Percentiles rank a stretch among this genome's conserved stretches.
Evolutionary conservation across 148 eudicot genomes (phyloP).

Genomic region (Agrostemma githago): DNA sequence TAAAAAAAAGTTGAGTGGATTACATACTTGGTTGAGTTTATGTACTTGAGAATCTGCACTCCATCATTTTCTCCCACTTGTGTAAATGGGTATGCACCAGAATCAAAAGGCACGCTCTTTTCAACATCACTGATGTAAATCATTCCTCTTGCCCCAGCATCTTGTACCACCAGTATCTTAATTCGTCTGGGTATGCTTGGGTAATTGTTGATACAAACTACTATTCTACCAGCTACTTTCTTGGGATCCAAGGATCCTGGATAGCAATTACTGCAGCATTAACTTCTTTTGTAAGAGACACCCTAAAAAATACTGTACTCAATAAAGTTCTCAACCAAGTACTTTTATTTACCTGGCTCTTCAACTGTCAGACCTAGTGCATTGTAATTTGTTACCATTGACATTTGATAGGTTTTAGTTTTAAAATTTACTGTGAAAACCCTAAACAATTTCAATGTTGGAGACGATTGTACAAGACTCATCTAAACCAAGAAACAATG

Average conservation of each 20-base stretch:
- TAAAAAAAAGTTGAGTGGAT: background rate
- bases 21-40: constrained; percentile 54
- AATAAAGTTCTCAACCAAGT: background rate
- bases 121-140: constrained; percentile 37
- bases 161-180: constrained; percentile 58
- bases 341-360: no score
- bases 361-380: no score
- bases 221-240: constrained; percentile 52
- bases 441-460: background rate
- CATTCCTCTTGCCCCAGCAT: constrained; percentile 55
- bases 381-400: background rate
- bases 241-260: constrained; percentile 53
- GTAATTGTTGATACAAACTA: constrained; percentile 43
- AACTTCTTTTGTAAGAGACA: background rate
- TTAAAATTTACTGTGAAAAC: background rate
- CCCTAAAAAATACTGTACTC: background rate
- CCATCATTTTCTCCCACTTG: constrained; percentile 44
- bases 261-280: constrained; percentile 46
- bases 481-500: no score
- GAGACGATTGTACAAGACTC: background rate
- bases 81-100: constrained; percentile 50
- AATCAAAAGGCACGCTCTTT: constrained; percentile 45
- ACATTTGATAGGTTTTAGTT: background rate
- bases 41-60: constrained; percentile 45
- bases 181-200: constrained; percentile 38